phyloP scores from a whole-genome alignment of 345 rosid genomes.

The Populus ilicifolia region DNA sequence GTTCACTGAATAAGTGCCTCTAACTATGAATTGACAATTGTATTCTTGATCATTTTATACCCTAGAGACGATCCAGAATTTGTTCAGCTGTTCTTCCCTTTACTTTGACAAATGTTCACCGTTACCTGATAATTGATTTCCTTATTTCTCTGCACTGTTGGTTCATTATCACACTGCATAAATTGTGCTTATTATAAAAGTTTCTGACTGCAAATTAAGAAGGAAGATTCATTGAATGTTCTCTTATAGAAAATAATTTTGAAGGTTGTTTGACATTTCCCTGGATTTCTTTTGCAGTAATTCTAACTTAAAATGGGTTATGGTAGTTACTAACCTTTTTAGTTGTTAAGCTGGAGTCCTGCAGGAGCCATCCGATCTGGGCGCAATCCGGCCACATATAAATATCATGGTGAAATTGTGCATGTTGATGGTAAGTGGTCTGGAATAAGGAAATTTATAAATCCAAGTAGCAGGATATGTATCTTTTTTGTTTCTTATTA shows the following conservation, averaged over 20 bases:
- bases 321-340: conserved; percentile 11
- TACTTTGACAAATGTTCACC: neutral
- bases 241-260: neutral
- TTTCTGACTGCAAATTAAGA: neutral
- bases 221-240: neutral
- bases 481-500: neutral
- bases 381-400: conserved; percentile 74
- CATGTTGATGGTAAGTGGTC: conserved; percentile 59
- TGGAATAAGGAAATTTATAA: neutral
- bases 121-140: neutral
- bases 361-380: conserved; percentile 87
- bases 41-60: neutral
- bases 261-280: neutral
- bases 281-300: neutral
- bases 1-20: neutral
- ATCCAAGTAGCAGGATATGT: neutral
- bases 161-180: neutral
- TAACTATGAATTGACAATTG: neutral
- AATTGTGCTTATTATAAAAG: neutral
- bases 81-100: neutral
- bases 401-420: conserved; percentile 45
- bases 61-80: neutral
- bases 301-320: neutral
- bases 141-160: neutral
- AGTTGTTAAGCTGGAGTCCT: conserved; percentile 82